phyloP scores from a whole-genome alignment of 176 grass and related monocot species.

The Lolium multiflorum region DNA sequence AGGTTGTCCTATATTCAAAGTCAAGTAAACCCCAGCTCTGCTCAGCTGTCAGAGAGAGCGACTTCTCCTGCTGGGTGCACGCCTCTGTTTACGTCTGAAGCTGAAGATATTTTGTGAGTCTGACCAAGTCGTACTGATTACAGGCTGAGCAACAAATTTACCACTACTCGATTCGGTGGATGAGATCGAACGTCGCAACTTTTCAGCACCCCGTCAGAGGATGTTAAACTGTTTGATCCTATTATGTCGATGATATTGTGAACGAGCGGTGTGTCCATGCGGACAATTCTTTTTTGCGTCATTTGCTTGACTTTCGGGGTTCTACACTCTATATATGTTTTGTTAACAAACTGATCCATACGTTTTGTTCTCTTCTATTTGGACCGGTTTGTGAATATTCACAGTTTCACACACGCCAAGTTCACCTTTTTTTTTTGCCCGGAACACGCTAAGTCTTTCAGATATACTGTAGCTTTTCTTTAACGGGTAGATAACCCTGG shows the following conservation, averaged over 20 bases:
- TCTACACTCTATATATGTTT: background rate
- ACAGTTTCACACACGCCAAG: background rate
- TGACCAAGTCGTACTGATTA: background rate
- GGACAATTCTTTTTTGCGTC: background rate
- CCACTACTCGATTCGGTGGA: background rate
- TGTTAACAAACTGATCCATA: background rate
- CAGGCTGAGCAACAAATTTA: background rate
- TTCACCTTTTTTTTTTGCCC: background rate
- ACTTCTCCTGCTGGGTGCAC: background rate
- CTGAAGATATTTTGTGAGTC: background rate
- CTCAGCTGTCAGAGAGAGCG: background rate
- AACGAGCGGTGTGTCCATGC: no score
- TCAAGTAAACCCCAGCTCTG: background rate
- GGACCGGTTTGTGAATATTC: background rate
- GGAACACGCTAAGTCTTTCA: background rate
- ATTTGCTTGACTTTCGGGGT: slow-evolving; percentile 10
- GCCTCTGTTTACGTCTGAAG: background rate
- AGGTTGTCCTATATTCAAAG: background rate
- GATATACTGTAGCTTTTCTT: background rate
- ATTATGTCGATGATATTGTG: background rate
- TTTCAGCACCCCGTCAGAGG: background rate
- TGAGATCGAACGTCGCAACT: background rate
- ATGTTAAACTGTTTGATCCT: background rate
- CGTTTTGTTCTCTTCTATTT: background rate
- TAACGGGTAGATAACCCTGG: background rate